A percentile compares a stretch with the other conserved stretches of the same genome.
phyloP scores from a whole-genome alignment of 805 yeast species.

The Clavispora phyllophila region DNA sequence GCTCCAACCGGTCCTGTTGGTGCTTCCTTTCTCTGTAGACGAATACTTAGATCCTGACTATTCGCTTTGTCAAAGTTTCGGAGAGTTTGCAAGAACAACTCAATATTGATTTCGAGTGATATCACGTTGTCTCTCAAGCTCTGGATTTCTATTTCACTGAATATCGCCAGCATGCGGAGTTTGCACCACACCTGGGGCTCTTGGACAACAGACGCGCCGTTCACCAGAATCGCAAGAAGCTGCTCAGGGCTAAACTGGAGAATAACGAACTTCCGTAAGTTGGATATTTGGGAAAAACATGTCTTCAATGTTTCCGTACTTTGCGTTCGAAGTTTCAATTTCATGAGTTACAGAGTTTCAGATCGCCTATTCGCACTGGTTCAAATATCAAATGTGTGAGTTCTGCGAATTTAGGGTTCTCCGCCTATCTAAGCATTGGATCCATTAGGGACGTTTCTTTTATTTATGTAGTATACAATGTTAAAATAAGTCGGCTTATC shows the following conservation, averaged over 20 bases:
- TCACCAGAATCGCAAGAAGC: conserved; percentile 46
- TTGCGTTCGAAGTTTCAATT: conserved; percentile 22
- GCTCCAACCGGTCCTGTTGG: conserved; percentile 1
- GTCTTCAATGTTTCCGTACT: conserved; percentile 26
- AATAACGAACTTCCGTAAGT: conserved; percentile 51
- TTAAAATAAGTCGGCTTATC: neutral
- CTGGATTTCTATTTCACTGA: conserved; percentile 47
- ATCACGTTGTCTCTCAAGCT: conserved; percentile 51
- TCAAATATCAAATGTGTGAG: neutral
- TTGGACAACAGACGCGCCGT: conserved; percentile 34
- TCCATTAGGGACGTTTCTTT: neutral
- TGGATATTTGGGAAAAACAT: conserved; percentile 46
- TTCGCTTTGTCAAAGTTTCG: conserved; percentile 51
- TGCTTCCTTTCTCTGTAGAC: conserved; percentile 44
- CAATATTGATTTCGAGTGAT: conserved; percentile 58
- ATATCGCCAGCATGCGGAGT: conserved; percentile 39
- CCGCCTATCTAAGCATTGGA: neutral
- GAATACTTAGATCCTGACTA: conserved; percentile 45
- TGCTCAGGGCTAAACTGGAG: conserved; percentile 49
- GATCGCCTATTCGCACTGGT: neutral
- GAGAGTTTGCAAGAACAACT: conserved; percentile 53
- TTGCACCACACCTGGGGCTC: conserved; percentile 72
- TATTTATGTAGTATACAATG: neutral
- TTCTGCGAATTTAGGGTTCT: neutral
- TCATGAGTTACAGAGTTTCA: conserved; percentile 11